These are phyloP conservation scores for Podaxis carcinomalis DNA, from an alignment of 768 basidiomycete species.

Conservation along the genomic window DNA sequence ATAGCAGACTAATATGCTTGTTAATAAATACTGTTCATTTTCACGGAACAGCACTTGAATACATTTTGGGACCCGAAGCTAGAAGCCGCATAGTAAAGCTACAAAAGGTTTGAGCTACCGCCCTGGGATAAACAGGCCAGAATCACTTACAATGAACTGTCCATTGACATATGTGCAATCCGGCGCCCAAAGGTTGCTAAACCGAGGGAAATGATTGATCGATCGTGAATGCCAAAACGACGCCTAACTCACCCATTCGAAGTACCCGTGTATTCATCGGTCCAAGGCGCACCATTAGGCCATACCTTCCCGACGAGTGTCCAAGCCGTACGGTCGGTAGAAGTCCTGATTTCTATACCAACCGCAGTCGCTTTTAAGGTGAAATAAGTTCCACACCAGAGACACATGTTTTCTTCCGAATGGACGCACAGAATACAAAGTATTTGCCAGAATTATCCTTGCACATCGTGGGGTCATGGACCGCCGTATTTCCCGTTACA, in stretches of 20 bases:
- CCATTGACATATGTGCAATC: constrained; percentile 30
- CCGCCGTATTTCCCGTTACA: constrained; percentile 37
- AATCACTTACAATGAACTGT: constrained; percentile 22
- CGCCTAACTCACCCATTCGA: constrained; percentile 32
- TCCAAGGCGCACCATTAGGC: constrained; percentile 48
- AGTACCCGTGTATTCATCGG: constrained; percentile 43
- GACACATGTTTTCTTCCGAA: neutral
- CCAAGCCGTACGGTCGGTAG: constrained; percentile 44
- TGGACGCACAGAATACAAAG: constrained; percentile 41
- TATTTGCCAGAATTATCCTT: constrained; percentile 42
- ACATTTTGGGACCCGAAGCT: constrained; percentile 50
- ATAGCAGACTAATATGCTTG: constrained; percentile 39
- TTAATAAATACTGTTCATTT: neutral
- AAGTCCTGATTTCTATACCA: constrained; percentile 48
- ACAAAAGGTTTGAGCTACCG: neutral
- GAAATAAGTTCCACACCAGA: neutral
- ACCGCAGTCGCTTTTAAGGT: constrained; percentile 33
- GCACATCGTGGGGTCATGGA: constrained; percentile 48
- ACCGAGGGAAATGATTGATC: neutral
- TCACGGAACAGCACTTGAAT: neutral
- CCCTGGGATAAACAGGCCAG: neutral
- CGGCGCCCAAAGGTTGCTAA: constrained; percentile 35
- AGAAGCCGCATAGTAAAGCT: constrained; percentile 54
- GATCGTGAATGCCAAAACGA: neutral
- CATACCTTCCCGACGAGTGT: constrained; percentile 41